phyloP scores from a whole-genome alignment of 2,329 filamentous ascomycete genomes.

The Aspergillus caelatus region DNA sequence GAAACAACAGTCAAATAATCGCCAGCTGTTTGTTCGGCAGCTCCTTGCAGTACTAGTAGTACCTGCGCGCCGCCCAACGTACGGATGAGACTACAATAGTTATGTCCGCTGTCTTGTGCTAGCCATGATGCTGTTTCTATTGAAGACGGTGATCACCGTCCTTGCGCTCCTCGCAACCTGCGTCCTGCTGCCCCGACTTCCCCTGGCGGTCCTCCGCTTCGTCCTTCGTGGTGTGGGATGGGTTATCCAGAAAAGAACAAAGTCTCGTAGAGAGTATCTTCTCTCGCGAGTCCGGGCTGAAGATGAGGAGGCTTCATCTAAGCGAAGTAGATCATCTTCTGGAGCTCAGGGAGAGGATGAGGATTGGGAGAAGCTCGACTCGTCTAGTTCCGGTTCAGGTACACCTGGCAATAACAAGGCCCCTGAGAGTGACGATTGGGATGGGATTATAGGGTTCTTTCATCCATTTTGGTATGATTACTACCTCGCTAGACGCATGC shows the following conservation, averaged over 20 bases:
- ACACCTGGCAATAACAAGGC: conserved; percentile 45
- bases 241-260: conserved; percentile 65
- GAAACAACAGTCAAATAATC: conserved; percentile 11
- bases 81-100: conserved; percentile 2
- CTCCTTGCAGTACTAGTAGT: background rate
- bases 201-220: conserved; percentile 35
- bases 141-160: conserved; percentile 34
- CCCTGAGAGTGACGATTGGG: conserved; percentile 64
- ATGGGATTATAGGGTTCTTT: conserved; percentile 91
- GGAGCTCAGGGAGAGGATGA: conserved; percentile 53
- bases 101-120: background rate
- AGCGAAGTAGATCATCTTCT: conserved; percentile 28
- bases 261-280: conserved; percentile 63
- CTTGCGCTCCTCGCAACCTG: conserved; percentile 37
- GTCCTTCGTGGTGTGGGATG: conserved; percentile 56
- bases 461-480: conserved; percentile 85
- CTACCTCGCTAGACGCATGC: background rate
- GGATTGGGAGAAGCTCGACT: conserved; percentile 71
- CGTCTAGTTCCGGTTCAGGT: conserved; percentile 52
- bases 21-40: conserved; percentile 2
- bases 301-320: conserved; percentile 38
- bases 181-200: conserved; percentile 38
- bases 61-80: background rate
- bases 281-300: conserved; percentile 49
- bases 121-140: conserved; percentile 37